Conservation (phyloP, 2,329 filamentous ascomycete genomes). For the Tolypocladium tropicale region DNA sequence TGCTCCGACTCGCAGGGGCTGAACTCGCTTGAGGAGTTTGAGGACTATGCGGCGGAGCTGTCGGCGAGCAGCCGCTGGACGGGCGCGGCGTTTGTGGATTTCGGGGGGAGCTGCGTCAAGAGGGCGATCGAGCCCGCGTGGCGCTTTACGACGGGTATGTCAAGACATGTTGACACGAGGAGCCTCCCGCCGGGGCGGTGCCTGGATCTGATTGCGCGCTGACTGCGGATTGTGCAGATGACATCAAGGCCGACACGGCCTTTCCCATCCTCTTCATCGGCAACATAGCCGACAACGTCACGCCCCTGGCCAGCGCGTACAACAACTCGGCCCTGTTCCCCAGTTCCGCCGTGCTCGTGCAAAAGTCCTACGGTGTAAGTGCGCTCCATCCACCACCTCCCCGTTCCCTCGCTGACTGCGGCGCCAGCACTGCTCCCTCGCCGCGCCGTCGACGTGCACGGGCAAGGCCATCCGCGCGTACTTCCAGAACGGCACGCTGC, state of each 20-base stretch:
- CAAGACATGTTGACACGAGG: not conserved
- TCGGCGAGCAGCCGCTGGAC: constrained; percentile 26
- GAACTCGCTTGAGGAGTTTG: constrained; percentile 22
- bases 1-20: constrained; percentile 30
- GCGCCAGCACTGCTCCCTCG: constrained; percentile 36
- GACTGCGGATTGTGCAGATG: constrained; percentile 5
- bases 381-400: too few species aligned
- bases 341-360: constrained; percentile 33
- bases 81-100: constrained; percentile 32
- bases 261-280: constrained; percentile 36
- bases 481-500: constrained; percentile 35
- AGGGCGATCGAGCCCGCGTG: constrained; percentile 27
- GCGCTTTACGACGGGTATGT: constrained; percentile 23
- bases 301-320: constrained; percentile 33
- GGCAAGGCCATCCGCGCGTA: constrained; percentile 29
- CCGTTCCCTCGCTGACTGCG: not conserved
- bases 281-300: constrained; percentile 36
- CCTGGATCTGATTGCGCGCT: not conserved
- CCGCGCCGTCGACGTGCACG: constrained; percentile 34
- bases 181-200: too few species aligned
- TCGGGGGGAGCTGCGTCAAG: constrained; percentile 28
- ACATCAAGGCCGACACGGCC: constrained; percentile 24
- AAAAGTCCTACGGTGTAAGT: constrained; percentile 41
- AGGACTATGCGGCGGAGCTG: constrained; percentile 20
- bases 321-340: constrained; percentile 34